These are phyloP conservation scores for Paraurostyla sp. DNA, from an alignment of 73 alveolate species.

Conservation along the genomic window DNA sequence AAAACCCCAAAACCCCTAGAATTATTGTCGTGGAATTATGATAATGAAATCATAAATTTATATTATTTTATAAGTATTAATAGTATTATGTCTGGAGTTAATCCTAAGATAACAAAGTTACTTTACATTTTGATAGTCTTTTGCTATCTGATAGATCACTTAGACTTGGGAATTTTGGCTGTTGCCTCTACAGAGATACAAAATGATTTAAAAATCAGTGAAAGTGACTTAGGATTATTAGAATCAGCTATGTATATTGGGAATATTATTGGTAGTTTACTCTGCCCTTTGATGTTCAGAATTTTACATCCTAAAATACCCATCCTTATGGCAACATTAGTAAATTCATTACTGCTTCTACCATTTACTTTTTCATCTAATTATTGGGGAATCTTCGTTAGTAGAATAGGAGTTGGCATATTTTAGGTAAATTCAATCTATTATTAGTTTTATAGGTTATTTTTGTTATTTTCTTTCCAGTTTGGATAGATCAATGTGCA, in stretches of 20 bases:
- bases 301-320: neutral
- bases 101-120: neutral
- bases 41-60: no score
- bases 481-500: slow-evolving; percentile 50
- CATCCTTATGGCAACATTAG: neutral
- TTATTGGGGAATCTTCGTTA: neutral
- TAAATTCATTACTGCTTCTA: neutral
- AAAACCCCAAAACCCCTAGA: no score
- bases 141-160: slow-evolving; percentile 20
- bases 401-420: slow-evolving; percentile 23
- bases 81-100: neutral
- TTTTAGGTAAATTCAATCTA: slow-evolving; percentile 12
- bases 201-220: neutral
- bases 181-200: neutral
- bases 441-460: slow-evolving; percentile 9
- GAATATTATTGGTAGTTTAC: slow-evolving; percentile 13
- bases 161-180: slow-evolving; percentile 58
- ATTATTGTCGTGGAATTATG: no score
- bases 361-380: neutral
- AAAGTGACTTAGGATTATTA: slow-evolving; percentile 11
- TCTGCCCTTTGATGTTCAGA: neutral
- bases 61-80: neutral
- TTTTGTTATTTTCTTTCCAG: slow-evolving; percentile 41
- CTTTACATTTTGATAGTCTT: slow-evolving; percentile 12
- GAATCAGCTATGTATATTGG: slow-evolving; percentile 49